Evolutionary conservation across 805 yeast genomes (phyloP), one percentile per base, ranked within the genome.

Genomic region (Yamadazyma nakazawae): DNA sequence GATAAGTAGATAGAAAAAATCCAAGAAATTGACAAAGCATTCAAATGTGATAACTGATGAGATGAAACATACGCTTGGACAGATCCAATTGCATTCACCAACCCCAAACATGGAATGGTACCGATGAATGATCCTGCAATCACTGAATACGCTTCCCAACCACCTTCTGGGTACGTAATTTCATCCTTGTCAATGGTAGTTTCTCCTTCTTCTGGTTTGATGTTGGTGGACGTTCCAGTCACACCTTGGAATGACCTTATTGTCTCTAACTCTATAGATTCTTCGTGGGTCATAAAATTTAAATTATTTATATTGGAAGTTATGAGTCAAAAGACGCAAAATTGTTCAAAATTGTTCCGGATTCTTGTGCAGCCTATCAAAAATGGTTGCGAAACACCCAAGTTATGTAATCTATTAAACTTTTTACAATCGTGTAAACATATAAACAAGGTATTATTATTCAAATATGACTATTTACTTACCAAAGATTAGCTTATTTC

Each of bases 121-220:
- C 87, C 88, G 36, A 78, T 59, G 54, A 81, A 81, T 2, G 80
- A 68, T 2, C 88, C 89, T 21, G 80, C 59, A 0, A 80, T 76
- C 2, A 80, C 84, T 2, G 62, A 48, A 67, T 81, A 80, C 0
- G 88, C 87, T 48, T 60, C 55, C 34, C 61, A 43, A 0, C 88
- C 88, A 16, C 88, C 88, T 52, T 84, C 85, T 0, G 85, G 85
- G 45, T 56, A 64, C 17, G 53, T 50, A 2, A 45, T 46, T 16
- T 51, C 52, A 28, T 54, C 54, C 34, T 46, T 53, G 19, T 53
- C 51, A 7, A 24, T 19, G 17, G 30, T 25, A 13, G 26, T n/a
- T 16, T 17, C 40, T 10, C 17, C 28, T 17, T 25, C 43, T 18
- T 34, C 47, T 8, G 32, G 8, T 7, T 24, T 31, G 5, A 12